Conservation (phyloP, 73 alveolate genomes). For the Urostyla sp. region DNA sequence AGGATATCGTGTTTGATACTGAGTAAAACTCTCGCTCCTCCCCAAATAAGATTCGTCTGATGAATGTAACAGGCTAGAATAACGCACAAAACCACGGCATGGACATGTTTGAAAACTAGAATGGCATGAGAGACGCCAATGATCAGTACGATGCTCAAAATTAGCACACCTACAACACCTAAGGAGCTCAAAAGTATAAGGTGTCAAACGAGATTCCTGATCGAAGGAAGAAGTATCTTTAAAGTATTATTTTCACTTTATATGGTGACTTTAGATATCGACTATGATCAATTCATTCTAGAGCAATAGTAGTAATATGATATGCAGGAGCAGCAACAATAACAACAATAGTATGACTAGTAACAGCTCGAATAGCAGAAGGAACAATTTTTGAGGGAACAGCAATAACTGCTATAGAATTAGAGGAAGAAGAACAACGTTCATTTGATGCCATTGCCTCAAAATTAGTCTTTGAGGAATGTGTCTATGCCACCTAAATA, state of each 20-base stretch:
- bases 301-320: no score
- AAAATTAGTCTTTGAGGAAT: no score
- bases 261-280: no score
- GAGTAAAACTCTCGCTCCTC: neutral
- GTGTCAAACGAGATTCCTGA: conserved; percentile 42
- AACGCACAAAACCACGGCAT: neutral
- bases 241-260: conserved; percentile 3
- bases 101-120: neutral
- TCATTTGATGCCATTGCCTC: no score
- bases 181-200: neutral
- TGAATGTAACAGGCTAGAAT: neutral
- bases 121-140: conserved; percentile 1
- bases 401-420: no score
- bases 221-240: conserved; percentile 29
- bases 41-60: neutral
- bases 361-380: no score
- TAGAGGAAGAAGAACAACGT: no score
- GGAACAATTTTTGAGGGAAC: no score
- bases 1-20: conserved; percentile 28
- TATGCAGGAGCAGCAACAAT: no score
- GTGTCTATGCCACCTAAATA: no score
- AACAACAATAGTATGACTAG: no score
- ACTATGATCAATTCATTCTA: no score
- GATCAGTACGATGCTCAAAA: neutral
- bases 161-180: neutral